These are phyloP conservation scores for Cadophora malorum DNA, from an alignment of 2,329 filamentous ascomycete species.

Conservation along the genomic window DNA sequence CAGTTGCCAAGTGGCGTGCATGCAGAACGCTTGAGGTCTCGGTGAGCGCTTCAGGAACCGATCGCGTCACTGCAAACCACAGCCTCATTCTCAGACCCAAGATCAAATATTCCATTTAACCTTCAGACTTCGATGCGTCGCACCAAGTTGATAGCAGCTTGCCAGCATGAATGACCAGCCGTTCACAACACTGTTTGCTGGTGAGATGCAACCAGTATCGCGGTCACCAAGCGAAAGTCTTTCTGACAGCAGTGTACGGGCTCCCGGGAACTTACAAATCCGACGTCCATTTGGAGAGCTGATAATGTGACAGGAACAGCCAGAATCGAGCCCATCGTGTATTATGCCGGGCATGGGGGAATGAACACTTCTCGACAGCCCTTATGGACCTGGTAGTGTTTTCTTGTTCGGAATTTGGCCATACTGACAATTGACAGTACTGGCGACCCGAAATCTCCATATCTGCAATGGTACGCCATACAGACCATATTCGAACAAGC, in stretches of 20 bases:
- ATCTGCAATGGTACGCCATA: conserved; percentile 18
- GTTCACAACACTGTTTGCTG: conserved; percentile 5
- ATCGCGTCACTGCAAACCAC: not conserved
- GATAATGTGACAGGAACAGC: not conserved
- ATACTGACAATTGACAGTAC: too few species aligned
- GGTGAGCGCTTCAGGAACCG: not conserved
- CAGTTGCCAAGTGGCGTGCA: not conserved
- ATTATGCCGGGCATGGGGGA: conserved; percentile 17
- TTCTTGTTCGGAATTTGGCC: too few species aligned
- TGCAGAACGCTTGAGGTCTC: not conserved
- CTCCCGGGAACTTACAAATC: not conserved
- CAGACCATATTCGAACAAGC: conserved; percentile 25
- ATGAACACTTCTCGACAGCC: conserved; percentile 29
- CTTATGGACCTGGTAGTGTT: conserved; percentile 30
- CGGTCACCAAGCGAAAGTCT: not conserved
- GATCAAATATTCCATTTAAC: not conserved
- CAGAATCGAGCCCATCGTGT: conserved; percentile 7
- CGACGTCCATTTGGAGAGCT: not conserved
- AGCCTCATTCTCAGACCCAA: not conserved
- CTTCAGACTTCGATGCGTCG: not conserved
- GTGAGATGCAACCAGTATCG: conserved; percentile 11
- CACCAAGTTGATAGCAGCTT: not conserved
- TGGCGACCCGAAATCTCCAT: not conserved
- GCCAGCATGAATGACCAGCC: not conserved
- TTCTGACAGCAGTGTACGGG: not conserved